Percentiles rank a stretch among this genome's conserved stretches.
Evolutionary conservation across 2,329 filamentous ascomycete species (phyloP).

Genomic region (Teratosphaeria nubilosa): DNA sequence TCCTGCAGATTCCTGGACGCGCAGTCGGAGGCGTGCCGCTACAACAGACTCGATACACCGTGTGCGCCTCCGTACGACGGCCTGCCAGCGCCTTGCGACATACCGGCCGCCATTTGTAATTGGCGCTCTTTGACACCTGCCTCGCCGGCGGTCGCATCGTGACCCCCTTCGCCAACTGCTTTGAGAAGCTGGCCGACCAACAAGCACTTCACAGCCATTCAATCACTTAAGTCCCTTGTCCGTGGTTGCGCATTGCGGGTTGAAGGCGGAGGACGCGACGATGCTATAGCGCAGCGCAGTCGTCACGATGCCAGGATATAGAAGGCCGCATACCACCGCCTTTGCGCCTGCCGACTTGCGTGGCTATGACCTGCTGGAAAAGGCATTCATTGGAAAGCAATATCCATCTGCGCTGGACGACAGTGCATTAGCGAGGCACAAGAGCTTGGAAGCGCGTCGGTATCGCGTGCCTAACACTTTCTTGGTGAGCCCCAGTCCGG

Average conservation of each 20-base stretch:
- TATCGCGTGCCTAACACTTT: slow-evolving; percentile 2
- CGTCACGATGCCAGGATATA: slow-evolving; percentile 3
- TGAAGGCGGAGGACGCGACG: not conserved
- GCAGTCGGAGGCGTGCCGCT: not conserved
- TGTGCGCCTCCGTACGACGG: not conserved
- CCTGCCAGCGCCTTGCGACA: not conserved
- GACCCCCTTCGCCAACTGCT: not conserved
- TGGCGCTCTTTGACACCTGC: not conserved
- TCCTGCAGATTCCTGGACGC: not conserved
- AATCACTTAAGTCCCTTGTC: not conserved
- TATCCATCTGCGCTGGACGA: not conserved
- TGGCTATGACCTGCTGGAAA: slow-evolving; percentile 6
- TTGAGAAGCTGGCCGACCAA: not conserved
- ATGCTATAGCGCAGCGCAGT: not conserved
- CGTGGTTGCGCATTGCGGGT: not conserved
- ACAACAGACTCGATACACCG: not conserved
- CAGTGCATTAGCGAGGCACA: not conserved
- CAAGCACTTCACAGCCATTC: not conserved
- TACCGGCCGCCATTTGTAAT: not conserved
- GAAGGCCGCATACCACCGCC: slow-evolving; percentile 3
- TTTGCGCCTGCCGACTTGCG: slow-evolving; percentile 1
- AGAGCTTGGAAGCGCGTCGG: not conserved
- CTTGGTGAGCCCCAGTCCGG: slow-evolving; percentile 5
- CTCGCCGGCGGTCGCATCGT: not conserved
- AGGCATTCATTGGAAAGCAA: slow-evolving; percentile 2